phyloP scores from a whole-genome alignment of 2,329 filamentous ascomycete species.

The Fusarium succisae region DNA sequence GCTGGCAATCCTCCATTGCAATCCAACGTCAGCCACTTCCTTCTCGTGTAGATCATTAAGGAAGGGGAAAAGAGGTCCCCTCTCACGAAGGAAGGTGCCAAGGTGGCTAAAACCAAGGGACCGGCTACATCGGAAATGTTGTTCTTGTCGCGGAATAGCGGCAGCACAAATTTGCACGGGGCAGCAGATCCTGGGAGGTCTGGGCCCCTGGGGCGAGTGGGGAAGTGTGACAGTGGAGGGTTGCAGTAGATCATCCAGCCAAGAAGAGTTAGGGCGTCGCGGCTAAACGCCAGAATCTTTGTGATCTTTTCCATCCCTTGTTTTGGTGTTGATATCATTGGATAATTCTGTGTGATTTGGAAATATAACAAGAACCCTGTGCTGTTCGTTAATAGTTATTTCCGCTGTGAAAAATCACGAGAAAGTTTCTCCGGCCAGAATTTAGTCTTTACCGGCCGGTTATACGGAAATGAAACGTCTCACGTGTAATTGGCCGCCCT shows the following conservation, averaged over 20 bases:
- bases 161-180: background rate
- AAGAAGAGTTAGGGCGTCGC: background rate
- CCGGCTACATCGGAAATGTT: background rate
- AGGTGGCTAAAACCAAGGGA: background rate
- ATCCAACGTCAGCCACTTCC: background rate
- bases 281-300: background rate
- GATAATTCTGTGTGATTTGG: background rate
- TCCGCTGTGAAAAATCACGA: rapidly evolving
- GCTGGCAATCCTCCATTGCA: background rate
- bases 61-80: background rate
- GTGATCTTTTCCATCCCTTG: background rate
- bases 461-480: background rate
- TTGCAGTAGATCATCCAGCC: background rate
- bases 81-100: background rate
- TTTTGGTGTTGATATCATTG: background rate
- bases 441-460: background rate
- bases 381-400: rapidly evolving
- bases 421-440: background rate
- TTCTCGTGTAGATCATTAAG: background rate
- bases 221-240: background rate
- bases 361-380: rapidly evolving
- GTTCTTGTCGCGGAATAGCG: background rate
- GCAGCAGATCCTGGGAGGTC: background rate
- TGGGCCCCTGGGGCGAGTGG: background rate
- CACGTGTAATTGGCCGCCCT: background rate